Evolutionary conservation across 495 filamentous ascomycete genomes (phyloP), one percentile per base, ranked within the genome.

Genomic region (Neurospora sp.): DNA sequence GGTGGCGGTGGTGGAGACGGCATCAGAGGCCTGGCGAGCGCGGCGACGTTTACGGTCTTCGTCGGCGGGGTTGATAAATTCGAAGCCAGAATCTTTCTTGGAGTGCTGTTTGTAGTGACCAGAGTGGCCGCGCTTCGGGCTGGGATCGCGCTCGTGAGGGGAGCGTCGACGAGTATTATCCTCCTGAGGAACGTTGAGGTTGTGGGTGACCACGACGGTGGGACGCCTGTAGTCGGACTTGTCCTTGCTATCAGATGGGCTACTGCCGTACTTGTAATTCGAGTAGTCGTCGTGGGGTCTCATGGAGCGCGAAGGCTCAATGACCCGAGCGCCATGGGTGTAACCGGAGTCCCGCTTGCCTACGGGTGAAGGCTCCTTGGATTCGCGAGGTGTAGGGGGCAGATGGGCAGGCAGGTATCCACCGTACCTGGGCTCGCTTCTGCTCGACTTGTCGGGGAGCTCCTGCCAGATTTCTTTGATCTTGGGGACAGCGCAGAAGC

Each of bases 311-410:
- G 69, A 39, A n/a, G 74, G 39, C 66, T 82, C 80, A 16, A 76
- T 39, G 3, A 81, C 70, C 31, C 76, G 79, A n/a, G 70, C 70
- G 69, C 80, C 81, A 73, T 76, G 79, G 76, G 80, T 72, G 77
- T 83, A 83, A 4, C 76, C 75, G 10, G 80, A 78, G 23, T 78
- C 75, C 27, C 78, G 80, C 70, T 80, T 78, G 79, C 81, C 73
- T 3, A 80, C 78, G 14, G 82, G 78, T 4, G 83, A 81, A 4
- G 82, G 83, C 20, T 83, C 85, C 72, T 84, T 83, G 71, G 83
- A 84, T 42, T 78, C 74, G 39, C 75, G 82, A 2, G 81, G 77
- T 5, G 82, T 80, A 20, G 78, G 79, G 5, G 83, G 83, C 5
- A 80, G 78, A 39, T 79, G 70, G 31, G 76, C 72, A 38, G 35